Conservation (phyloP, 192 early-diverging fungal species). For the Coemansia umbellata region DNA sequence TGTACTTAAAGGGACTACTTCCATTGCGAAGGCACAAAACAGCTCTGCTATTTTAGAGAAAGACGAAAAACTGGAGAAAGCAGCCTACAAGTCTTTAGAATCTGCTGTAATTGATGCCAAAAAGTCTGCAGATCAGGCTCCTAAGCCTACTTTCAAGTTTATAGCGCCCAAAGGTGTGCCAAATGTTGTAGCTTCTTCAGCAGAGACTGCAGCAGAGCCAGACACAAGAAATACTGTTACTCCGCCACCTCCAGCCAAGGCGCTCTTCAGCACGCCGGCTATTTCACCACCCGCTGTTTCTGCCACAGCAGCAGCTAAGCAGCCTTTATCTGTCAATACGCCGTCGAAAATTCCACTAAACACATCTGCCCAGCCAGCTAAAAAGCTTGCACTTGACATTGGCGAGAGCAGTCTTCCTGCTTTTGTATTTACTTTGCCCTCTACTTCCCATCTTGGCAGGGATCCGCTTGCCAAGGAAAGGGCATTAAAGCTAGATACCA, state of each 20-base stretch:
- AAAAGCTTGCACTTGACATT: background rate
- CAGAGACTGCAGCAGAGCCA: background rate
- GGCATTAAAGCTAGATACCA: no score
- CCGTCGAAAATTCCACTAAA: conserved; percentile 3
- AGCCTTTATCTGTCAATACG: background rate
- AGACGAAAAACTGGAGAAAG: no score
- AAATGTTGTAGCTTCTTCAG: background rate
- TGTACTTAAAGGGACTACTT: no score
- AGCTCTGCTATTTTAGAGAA: no score
- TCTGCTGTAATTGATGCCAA: no score
- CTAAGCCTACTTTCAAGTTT: no score
- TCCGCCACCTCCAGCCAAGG: conserved; percentile 9
- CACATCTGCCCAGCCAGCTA: background rate
- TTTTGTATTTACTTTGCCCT: conserved; percentile 21
- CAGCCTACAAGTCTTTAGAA: no score
- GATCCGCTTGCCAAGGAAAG: no score
- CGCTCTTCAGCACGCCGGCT: conserved; percentile 12
- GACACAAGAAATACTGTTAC: conserved; percentile 6
- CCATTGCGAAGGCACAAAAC: no score
- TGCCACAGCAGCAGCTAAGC: background rate
- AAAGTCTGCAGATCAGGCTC: no score
- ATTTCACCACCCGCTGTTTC: background rate
- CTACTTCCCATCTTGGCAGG: no score
- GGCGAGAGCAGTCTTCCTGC: conserved; percentile 10
- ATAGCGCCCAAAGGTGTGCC: no score